Base-by-base conservation (phyloP, 2,329 filamentous ascomycete species). In the Tolypocladium cylindrosporum region DNA sequence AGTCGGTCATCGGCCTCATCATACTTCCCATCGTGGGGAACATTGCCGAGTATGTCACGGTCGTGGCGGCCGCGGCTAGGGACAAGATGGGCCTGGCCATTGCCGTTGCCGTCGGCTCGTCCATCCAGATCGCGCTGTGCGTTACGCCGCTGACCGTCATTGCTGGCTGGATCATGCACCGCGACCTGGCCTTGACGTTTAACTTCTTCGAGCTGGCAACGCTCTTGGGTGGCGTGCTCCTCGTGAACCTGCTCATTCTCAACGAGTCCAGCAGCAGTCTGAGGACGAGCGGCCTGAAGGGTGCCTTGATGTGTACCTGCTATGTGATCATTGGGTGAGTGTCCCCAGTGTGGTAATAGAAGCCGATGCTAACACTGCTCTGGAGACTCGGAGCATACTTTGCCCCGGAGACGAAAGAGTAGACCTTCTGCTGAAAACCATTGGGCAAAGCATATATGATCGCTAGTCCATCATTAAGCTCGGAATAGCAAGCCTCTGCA, bases 191-290 rank as follows among this genome's bases (percentile, higher is more conserved):
- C n/a, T 77, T 91, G 54, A 86, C 88, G 63, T 91, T 91, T 71
- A 86, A 86, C 64, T 79, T 86, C 41, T 91, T 91, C 67, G 88
- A 91, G 73, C 90, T 87, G 0, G 84, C 89, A 24, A 84, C 85
- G 42, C 79, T 91, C 65, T 87, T 90, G 65, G 81, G 88, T 5
- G 83, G 80, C 3, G 86, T 88, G 3, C 76, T 90, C 59, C 82
- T 91, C 54, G 87, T 90, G 65, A 90, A 89, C 69, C 85, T 90
- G 64, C 74, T 91, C n/a, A 86, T 91, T 57, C 78, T 88, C 36
- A 87, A 89, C 64, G 88, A 87, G 16, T 80, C 87, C 62, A 85
- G 81, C 65, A 88, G 88, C 65, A 88, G 87, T 61, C 77, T 90
- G 1, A 67, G 66, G 57, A 61, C 85, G 0, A 70, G 67, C 4